Percentiles rank a stretch among this genome's conserved stretches.
phyloP scores from a whole-genome alignment of 2,329 filamentous ascomycete genomes.

The Fusarium aywerte region DNA sequence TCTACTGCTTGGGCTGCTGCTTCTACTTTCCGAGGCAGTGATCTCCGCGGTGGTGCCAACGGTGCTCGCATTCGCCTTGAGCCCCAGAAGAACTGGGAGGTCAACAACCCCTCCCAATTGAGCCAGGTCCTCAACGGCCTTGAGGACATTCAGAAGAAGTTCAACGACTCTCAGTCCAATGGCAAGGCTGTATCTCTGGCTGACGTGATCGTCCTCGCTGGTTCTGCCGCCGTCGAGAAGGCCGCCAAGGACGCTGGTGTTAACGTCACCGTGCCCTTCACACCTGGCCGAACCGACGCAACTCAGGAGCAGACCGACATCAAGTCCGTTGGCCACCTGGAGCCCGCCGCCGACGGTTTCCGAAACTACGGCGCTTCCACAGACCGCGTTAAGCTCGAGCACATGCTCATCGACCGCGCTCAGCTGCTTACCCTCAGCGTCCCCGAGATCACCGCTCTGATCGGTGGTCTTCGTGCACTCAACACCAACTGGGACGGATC shows the following conservation, averaged over 20 bases:
- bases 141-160: slow-evolving; percentile 72
- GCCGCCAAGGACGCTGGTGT: slow-evolving; percentile 64
- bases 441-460: slow-evolving; percentile 75
- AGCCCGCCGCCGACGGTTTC: slow-evolving; percentile 78
- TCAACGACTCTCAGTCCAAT: slow-evolving; percentile 62
- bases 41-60: slow-evolving; percentile 86
- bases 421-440: slow-evolving; percentile 75
- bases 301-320: slow-evolving; percentile 77
- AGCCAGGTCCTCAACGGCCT: slow-evolving; percentile 69
- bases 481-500: slow-evolving; percentile 79
- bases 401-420: slow-evolving; percentile 77
- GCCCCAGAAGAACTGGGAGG: slow-evolving; percentile 77
- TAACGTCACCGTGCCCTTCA: slow-evolving; percentile 73
- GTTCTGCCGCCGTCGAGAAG: slow-evolving; percentile 76
- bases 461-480: slow-evolving; percentile 77
- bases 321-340: slow-evolving; percentile 70
- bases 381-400: slow-evolving; percentile 70
- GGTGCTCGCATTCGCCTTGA: slow-evolving; percentile 79
- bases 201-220: slow-evolving; percentile 81
- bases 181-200: slow-evolving; percentile 80
- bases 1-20: slow-evolving; percentile 75
- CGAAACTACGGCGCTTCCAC: slow-evolving; percentile 78
- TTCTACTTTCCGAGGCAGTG: slow-evolving; percentile 77
- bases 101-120: slow-evolving; percentile 77
- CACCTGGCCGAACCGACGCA: slow-evolving; percentile 77